A percentile compares a stretch with the other conserved stretches of the same genome.
phyloP scores from a whole-genome alignment of 2,329 filamentous ascomycete genomes.

The Phialocephala sp. region DNA sequence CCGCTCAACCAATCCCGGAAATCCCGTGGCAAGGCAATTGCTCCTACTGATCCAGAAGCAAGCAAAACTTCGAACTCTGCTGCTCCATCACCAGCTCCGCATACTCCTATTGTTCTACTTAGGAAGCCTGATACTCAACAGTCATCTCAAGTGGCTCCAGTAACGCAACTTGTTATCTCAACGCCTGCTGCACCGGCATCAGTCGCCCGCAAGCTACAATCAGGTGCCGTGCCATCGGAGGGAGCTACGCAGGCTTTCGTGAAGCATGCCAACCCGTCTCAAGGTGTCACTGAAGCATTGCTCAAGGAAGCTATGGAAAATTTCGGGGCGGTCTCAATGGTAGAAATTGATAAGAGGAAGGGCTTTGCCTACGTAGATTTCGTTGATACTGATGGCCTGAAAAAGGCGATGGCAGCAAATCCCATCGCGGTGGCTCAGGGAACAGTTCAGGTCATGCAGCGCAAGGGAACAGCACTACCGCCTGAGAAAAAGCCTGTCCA shows the following conservation, averaged over 20 bases:
- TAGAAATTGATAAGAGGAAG: slow-evolving; percentile 94
- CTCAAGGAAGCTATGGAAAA: slow-evolving; percentile 75
- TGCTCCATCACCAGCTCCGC: slow-evolving; percentile 36
- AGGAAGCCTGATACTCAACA: slow-evolving; percentile 47
- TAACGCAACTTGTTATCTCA: slow-evolving; percentile 39
- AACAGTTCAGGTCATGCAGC: slow-evolving; percentile 84
- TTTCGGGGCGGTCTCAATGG: slow-evolving; percentile 77
- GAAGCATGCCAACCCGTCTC: slow-evolving; percentile 85
- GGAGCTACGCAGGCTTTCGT: slow-evolving; percentile 73
- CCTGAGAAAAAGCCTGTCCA: slow-evolving; percentile 74
- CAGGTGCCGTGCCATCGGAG: slow-evolving; percentile 43
- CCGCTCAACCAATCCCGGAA: slow-evolving; percentile 35
- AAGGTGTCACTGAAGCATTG: slow-evolving; percentile 85
- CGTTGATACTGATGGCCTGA: slow-evolving; percentile 71
- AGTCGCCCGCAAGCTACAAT: slow-evolving; percentile 39
- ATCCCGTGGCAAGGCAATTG: slow-evolving; percentile 45
- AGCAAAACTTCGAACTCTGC: slow-evolving; percentile 32
- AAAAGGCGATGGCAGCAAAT: slow-evolving; percentile 81
- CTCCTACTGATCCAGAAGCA: slow-evolving; percentile 39
- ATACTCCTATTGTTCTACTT: slow-evolving; percentile 45
- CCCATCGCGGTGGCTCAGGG: slow-evolving; percentile 84
- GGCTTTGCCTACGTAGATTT: slow-evolving; percentile 95
- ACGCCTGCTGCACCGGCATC: slow-evolving; percentile 21
- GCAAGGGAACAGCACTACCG: slow-evolving; percentile 81
- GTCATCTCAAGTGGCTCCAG: slow-evolving; percentile 35